These are phyloP conservation scores for Rhizophagus clarus DNA, from an alignment of 192 early-diverging fungal species.

Conservation along the genomic window DNA sequence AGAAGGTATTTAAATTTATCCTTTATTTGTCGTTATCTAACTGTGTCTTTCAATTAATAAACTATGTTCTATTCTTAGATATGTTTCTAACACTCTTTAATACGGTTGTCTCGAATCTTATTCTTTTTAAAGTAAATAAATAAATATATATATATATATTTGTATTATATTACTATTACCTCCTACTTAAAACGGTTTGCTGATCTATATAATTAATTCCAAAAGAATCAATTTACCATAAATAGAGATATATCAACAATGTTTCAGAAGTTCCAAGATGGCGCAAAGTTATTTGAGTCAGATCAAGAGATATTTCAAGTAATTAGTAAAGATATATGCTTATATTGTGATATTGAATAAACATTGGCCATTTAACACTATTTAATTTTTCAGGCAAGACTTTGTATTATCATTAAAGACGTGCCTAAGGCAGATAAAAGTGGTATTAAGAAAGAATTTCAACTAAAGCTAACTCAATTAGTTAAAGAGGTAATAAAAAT, in stretches of 20 bases:
- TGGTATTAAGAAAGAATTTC: constrained; percentile 24
- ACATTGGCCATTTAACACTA: neutral
- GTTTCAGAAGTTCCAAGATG: neutral
- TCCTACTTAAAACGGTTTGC: too few relatives aligned
- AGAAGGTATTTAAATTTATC: neutral
- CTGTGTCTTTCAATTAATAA: neutral
- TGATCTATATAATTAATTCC: neutral
- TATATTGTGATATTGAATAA: neutral
- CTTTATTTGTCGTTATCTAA: too few relatives aligned
- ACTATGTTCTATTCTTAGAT: neutral
- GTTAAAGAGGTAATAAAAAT: neutral
- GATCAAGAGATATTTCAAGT: constrained; percentile 21
- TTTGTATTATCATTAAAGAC: constrained; percentile 33
- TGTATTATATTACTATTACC: neutral
- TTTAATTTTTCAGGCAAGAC: neutral
- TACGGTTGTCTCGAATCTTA: neutral
- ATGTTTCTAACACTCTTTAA: constrained; percentile 9
- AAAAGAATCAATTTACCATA: constrained; percentile 20
- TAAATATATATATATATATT: too few relatives aligned
- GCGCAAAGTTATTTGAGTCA: neutral
- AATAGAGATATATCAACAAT: constrained; percentile 21
- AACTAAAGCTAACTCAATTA: neutral
- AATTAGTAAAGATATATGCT: neutral
- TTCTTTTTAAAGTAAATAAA: constrained; percentile 14
- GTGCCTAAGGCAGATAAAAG: constrained; percentile 5